These are phyloP conservation scores for Adiantum capillusveneris DNA, from an alignment of 75 land plant genomes.

Conservation along the genomic window DNA sequence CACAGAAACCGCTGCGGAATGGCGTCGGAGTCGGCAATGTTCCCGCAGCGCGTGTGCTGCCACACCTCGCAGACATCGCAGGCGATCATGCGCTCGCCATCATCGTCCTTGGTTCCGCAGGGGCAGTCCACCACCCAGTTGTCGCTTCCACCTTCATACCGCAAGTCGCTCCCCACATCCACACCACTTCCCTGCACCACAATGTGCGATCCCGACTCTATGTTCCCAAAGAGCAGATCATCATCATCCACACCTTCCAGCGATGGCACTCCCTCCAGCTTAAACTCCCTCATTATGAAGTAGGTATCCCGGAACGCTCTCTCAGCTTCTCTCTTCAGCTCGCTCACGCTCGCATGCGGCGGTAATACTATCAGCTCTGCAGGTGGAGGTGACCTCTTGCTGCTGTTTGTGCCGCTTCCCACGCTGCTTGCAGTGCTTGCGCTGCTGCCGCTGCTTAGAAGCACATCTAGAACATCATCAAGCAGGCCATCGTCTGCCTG, in stretches of 20 bases:
- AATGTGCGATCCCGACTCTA: slow-evolving; percentile 39
- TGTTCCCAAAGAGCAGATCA: slow-evolving; percentile 36
- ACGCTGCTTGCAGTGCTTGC: background rate
- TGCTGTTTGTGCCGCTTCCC: background rate
- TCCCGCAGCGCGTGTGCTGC: slow-evolving; percentile 82
- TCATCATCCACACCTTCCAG: slow-evolving; percentile 38
- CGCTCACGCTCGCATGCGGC: slow-evolving; percentile 49
- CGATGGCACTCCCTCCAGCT: slow-evolving; percentile 36
- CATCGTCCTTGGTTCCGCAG: slow-evolving; percentile 79
- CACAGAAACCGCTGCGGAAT: slow-evolving; percentile 80
- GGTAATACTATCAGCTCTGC: slow-evolving; percentile 52
- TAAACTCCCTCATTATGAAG: slow-evolving; percentile 37
- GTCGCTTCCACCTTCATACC: slow-evolving; percentile 55
- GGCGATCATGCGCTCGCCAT: slow-evolving; percentile 78
- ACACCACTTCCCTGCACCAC: slow-evolving; percentile 42
- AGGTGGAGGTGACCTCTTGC: slow-evolving; percentile 34
- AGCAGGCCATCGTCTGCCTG: slow-evolving; percentile 40
- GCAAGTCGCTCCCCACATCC: slow-evolving; percentile 28
- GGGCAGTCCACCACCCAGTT: slow-evolving; percentile 67
- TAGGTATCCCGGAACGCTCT: slow-evolving; percentile 54
- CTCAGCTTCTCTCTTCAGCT: slow-evolving; percentile 64
- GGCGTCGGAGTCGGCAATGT: slow-evolving; percentile 56
- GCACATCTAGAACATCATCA: slow-evolving; percentile 2
- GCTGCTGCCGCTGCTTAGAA: background rate
- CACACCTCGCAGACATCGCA: slow-evolving; percentile 90